Conservation (phyloP, 345 rosid genomes). For the Clarkia xantiana region DNA sequence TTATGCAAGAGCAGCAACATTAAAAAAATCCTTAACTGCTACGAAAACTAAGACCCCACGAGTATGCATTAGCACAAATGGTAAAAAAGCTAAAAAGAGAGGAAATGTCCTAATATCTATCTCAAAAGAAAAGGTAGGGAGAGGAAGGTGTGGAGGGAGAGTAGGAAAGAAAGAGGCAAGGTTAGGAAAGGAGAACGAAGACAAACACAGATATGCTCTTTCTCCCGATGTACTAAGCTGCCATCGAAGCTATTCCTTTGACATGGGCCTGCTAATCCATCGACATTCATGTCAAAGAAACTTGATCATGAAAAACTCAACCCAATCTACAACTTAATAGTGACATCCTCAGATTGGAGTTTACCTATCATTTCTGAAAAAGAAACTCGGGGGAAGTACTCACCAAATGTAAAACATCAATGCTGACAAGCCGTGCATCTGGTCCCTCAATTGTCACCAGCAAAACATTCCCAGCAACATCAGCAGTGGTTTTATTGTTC, state of each 20-base stretch:
- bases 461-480: conserved; percentile 93
- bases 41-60: too few relatives aligned
- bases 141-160: conserved; percentile 68
- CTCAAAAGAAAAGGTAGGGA: conserved; percentile 29
- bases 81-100: conserved; percentile 13
- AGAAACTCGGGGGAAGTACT: conserved; percentile 18
- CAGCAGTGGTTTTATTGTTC: conserved; percentile 92
- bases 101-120: conserved; percentile 16
- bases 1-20: too few relatives aligned
- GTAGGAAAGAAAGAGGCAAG: conserved; percentile 83
- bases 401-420: conserved; percentile 96
- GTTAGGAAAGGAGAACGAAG: conserved; percentile 98
- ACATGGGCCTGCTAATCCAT: conserved; percentile 99
- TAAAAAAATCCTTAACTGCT: too few relatives aligned
- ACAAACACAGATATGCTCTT: conserved; percentile 99
- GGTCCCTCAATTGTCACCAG: conserved; percentile 86
- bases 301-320: too few relatives aligned
- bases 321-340: conserved; percentile 30
- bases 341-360: conserved; percentile 20
- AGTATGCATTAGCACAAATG: conserved; percentile 21
- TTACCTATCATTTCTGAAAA: conserved; percentile 21
- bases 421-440: conserved; percentile 96
- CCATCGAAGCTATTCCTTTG: conserved; percentile 98
- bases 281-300: conserved; percentile 81
- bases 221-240: conserved; percentile 98